Evolutionary conservation across 495 filamentous ascomycete genomes (phyloP).

Genomic region (Aspergillus heteromorphus): DNA sequence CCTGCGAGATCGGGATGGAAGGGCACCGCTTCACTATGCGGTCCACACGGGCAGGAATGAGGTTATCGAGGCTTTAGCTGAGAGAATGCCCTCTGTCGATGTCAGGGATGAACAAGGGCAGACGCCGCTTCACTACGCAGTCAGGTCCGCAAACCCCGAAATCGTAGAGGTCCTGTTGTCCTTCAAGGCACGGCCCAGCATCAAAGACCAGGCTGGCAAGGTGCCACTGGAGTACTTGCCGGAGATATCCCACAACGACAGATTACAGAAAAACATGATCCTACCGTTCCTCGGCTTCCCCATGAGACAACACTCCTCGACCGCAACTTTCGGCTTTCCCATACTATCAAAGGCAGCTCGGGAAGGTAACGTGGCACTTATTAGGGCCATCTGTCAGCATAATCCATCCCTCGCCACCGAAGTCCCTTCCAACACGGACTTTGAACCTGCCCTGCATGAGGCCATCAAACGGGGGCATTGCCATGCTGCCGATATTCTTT

Average conservation of each 20-base stretch:
- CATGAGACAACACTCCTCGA: background rate
- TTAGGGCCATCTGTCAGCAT: background rate
- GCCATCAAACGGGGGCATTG: background rate
- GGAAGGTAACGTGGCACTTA: background rate
- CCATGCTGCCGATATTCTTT: background rate
- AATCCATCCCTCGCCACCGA: background rate
- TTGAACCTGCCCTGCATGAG: background rate
- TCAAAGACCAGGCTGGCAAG: background rate
- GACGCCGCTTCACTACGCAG: slow-evolving; percentile 3
- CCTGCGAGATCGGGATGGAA: background rate
- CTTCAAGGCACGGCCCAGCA: background rate
- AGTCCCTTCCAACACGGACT: background rate
- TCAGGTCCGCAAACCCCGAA: background rate
- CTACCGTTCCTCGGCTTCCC: background rate
- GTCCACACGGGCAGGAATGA: background rate
- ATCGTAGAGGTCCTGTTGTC: background rate
- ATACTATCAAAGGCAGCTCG: background rate
- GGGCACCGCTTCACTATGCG: background rate
- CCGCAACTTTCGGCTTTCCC: background rate
- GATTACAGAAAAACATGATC: no score
- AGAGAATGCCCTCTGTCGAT: background rate
- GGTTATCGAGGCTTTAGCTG: background rate
- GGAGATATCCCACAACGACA: background rate
- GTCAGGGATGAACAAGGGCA: background rate
- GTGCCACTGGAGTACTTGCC: background rate